Evolutionary conservation across 2,329 filamentous ascomycete genomes (phyloP), one percentile per base, ranked within the genome.

Genomic region (Hypoxylon sp.): DNA sequence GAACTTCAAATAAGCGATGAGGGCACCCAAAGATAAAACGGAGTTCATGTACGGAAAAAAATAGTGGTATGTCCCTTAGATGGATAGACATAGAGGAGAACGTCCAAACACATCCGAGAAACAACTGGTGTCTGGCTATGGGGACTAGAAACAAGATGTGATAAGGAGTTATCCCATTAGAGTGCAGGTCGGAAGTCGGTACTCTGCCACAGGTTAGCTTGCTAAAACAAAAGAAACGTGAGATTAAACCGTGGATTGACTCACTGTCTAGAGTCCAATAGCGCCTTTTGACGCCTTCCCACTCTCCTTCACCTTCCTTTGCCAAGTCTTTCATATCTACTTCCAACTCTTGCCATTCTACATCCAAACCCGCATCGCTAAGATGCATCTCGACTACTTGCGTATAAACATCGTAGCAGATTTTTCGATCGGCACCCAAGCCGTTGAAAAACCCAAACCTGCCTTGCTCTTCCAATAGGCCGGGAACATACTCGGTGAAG

Each of bases 321-420:
- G 90, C 88, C 57, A 97, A 81, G 63, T 81, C 81, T 55, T 85
- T 80, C 81, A 88, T 89, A 14, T 94, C 90, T 13, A 98, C 92
- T 5, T 87, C 83, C 35, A 96, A 87, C 62, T 91, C 91, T 58
- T 91, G 87, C 94, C 94, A 98, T 57, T 94, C 92, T 1, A 95
- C 89, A 75, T 98, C 95, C 73, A 98, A 88, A 0, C 94, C 94
- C 9, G 94, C 94, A 73, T 98, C 94, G 69, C 91, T 89, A 22
- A 97, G 84, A 80, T 98, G 94, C 85, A 97, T 91, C 81, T 98
- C 95, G 1, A 93, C 91, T 2, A 98, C 93, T 79, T 92, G 94
- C 58, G 91, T 92, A 81, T 98, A 98, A 24, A 99, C 94, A 81
- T 98, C 96, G 80, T 98, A 98, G 81, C 94, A 97, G 68, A 98